Conservation (phyloP, 2,329 filamentous ascomycete genomes). For the Alternaria consortialis region DNA sequence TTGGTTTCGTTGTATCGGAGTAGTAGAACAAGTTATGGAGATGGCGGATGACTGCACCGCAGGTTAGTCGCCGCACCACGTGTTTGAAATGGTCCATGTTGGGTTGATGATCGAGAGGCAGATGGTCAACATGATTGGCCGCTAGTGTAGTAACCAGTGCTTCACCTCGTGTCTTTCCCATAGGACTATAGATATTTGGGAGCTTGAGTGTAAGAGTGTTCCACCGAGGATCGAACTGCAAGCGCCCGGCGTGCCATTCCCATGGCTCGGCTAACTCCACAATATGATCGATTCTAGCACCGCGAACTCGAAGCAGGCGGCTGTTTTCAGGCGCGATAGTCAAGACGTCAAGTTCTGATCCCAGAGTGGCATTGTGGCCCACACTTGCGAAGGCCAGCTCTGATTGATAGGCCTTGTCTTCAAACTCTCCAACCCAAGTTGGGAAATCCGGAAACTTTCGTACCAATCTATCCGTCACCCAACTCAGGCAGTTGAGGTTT, state of each 20-base stretch:
- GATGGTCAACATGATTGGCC: neutral
- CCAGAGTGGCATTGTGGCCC: neutral
- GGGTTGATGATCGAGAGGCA: neutral
- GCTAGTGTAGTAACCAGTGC: neutral
- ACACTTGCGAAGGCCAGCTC: conserved; percentile 3
- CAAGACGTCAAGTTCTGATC: neutral
- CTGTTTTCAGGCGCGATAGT: too few species aligned
- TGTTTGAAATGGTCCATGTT: conserved; percentile 1
- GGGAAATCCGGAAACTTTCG: neutral
- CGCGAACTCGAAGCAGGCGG: neutral
- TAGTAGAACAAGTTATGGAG: conserved; percentile 1
- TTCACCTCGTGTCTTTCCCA: neutral
- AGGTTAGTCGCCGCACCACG: neutral
- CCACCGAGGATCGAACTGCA: neutral
- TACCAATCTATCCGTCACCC: neutral
- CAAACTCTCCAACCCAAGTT: conserved; percentile 8
- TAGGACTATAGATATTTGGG: neutral
- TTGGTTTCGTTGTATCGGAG: neutral
- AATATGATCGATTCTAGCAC: neutral
- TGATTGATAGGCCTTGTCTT: conserved; percentile 1
- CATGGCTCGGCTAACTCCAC: neutral
- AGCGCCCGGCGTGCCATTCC: neutral
- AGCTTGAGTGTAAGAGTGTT: conserved; percentile 6
- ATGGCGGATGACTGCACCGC: neutral
- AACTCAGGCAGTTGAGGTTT: conserved; percentile 1